Conservation (phyloP, 1,139 yeast species). For the Yamadazyma siamensis region DNA sequence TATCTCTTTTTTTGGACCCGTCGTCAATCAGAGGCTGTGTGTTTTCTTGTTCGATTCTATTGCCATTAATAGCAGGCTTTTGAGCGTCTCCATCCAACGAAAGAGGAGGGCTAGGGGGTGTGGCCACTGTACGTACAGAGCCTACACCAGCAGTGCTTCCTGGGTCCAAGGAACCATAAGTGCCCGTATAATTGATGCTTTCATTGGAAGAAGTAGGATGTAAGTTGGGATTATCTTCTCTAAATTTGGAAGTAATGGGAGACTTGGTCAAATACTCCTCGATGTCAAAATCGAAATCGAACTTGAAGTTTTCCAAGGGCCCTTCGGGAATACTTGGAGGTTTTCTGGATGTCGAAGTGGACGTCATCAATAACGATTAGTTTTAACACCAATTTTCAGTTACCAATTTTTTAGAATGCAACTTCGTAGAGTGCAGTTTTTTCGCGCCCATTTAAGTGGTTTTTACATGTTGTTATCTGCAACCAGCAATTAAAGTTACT, state of each 20-base stretch:
- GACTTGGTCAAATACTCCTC: slow-evolving; percentile 23
- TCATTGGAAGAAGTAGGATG: slow-evolving; percentile 16
- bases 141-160: too few species aligned
- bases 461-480: too few species aligned
- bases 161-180: slow-evolving; percentile 13
- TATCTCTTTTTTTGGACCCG: not conserved
- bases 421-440: too few species aligned
- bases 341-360: slow-evolving; percentile 7
- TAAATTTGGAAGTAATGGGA: slow-evolving; percentile 20
- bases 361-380: slow-evolving; percentile 2
- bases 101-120: slow-evolving; percentile 9
- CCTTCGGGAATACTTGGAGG: slow-evolving; percentile 12
- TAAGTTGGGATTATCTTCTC: slow-evolving; percentile 27
- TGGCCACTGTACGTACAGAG: too few species aligned
- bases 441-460: too few species aligned
- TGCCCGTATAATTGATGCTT: slow-evolving; percentile 7
- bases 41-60: too few species aligned
- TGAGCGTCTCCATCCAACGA: slow-evolving; percentile 4
- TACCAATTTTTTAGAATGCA: too few species aligned
- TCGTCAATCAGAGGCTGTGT: not conserved
- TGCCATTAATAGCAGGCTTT: too few species aligned
- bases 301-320: slow-evolving; percentile 1
- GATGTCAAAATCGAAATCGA: slow-evolving; percentile 13
- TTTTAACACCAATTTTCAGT: too few species aligned
- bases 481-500: too few species aligned